phyloP scores from a whole-genome alignment of 345 rosid genomes.

The Sonneratia caseolaris region DNA sequence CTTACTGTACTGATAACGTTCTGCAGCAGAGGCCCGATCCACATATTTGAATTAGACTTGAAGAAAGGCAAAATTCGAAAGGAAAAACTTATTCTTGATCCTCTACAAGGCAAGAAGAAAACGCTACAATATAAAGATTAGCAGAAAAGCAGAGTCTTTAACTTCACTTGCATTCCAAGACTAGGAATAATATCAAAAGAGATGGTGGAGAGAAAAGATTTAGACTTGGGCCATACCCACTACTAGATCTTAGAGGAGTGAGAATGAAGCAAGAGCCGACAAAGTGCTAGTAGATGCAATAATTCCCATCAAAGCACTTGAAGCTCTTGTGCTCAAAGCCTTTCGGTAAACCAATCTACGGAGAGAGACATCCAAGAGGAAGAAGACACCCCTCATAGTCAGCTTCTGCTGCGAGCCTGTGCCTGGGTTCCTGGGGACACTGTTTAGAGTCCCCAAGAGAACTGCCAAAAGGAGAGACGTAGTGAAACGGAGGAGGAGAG shows the following conservation, averaged over 20 bases:
- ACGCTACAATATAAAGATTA: neutral
- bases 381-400: neutral
- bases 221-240: constrained; percentile 32
- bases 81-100: neutral
- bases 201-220: constrained; percentile 6
- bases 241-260: constrained; percentile 48
- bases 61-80: neutral
- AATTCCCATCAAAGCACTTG: constrained; percentile 16
- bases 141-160: constrained; percentile 14
- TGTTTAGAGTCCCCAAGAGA: neutral
- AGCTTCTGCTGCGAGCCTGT: neutral
- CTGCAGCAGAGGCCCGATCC: neutral
- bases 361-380: neutral
- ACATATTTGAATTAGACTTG: neutral
- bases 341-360: neutral
- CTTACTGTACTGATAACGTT: neutral
- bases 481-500: constrained; percentile 1
- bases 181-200: constrained; percentile 19
- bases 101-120: neutral
- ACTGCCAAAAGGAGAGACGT: neutral
- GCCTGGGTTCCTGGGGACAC: neutral
- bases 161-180: constrained; percentile 75
- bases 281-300: constrained; percentile 24
- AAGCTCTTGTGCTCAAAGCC: constrained; percentile 22
- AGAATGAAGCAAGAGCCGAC: constrained; percentile 26